phyloP scores from a whole-genome alignment of 192 early-diverging fungal genomes.

The Ambispora gerdemannii region DNA sequence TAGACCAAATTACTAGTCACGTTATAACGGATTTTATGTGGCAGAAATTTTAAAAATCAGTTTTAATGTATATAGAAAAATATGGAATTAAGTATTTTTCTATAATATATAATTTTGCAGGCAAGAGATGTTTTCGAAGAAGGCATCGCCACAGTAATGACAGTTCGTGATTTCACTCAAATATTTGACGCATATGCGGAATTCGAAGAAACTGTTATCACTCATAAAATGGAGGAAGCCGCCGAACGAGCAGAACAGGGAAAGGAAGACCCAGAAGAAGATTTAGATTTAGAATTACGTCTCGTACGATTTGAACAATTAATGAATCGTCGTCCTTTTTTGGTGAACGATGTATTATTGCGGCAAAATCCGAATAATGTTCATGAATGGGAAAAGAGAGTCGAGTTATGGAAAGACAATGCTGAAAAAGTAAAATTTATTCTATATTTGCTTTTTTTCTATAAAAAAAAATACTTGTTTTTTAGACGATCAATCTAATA shows the following conservation, averaged over 20 bases:
- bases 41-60: slow-evolving; percentile 31
- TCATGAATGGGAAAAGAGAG: slow-evolving; percentile 88
- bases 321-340: slow-evolving; percentile 87
- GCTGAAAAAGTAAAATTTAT: slow-evolving; percentile 40
- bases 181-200: slow-evolving; percentile 97
- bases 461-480: background rate
- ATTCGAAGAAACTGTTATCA: slow-evolving; percentile 80
- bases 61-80: slow-evolving; percentile 37
- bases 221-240: slow-evolving; percentile 67
- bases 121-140: slow-evolving; percentile 96
- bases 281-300: slow-evolving; percentile 75
- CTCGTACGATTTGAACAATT: slow-evolving; percentile 85
- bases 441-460: background rate
- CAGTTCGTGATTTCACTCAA: slow-evolving; percentile 87
- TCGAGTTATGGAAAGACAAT: slow-evolving; percentile 61
- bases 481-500: slow-evolving; percentile 1
- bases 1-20: too few species aligned
- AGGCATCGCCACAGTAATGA: slow-evolving; percentile 72
- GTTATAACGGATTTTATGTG: too few species aligned
- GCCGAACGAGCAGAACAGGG: slow-evolving; percentile 47
- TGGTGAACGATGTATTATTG: slow-evolving; percentile 91
- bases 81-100: background rate
- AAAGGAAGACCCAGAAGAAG: slow-evolving; percentile 51
- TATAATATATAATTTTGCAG: slow-evolving; percentile 9
- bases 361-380: slow-evolving; percentile 90